Percentiles rank a stretch among this genome's conserved stretches.
These are phyloP conservation scores for Discostella stelligera DNA, from an alignment of 352 stramenopile genomes.

Conservation along the genomic window DNA sequence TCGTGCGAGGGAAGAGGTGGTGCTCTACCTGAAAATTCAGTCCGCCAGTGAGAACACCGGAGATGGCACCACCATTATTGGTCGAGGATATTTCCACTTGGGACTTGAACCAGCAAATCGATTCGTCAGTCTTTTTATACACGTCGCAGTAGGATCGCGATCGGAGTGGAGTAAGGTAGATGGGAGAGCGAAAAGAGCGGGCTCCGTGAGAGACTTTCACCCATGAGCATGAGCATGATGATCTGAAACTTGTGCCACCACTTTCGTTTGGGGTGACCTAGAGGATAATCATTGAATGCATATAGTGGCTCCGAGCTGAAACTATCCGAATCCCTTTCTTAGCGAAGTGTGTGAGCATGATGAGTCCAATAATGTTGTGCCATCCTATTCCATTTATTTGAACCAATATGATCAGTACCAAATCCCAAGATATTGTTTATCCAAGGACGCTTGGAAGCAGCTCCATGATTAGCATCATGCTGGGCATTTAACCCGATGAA, in stretches of 20 bases:
- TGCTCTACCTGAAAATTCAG: slow-evolving; percentile 90
- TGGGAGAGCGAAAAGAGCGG: slow-evolving; percentile 82
- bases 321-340: slow-evolving; percentile 75
- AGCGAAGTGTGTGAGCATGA: slow-evolving; percentile 81
- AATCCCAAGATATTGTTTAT: slow-evolving; percentile 83
- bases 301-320: slow-evolving; percentile 80
- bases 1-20: slow-evolving; percentile 87
- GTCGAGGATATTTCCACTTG: slow-evolving; percentile 84
- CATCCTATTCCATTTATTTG: slow-evolving; percentile 83
- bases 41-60: slow-evolving; percentile 82
- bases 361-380: slow-evolving; percentile 58
- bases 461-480: slow-evolving; percentile 87
- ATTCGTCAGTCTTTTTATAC: slow-evolving; percentile 56
- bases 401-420: slow-evolving; percentile 84
- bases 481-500: slow-evolving; percentile 86
- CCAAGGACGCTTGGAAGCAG: slow-evolving; percentile 76
- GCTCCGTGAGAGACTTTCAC: slow-evolving; percentile 70
- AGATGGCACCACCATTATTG: slow-evolving; percentile 80
- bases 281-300: slow-evolving; percentile 80
- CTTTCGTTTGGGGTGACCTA: slow-evolving; percentile 59
- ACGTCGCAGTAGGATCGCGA: slow-evolving; percentile 63
- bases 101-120: slow-evolving; percentile 81
- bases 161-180: slow-evolving; percentile 85
- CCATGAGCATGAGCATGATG: slow-evolving; percentile 76
- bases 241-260: slow-evolving; percentile 78